Percentiles rank a stretch among this genome's conserved stretches.
phyloP scores from a whole-genome alignment of 176 grass and related monocot species.

The Melocanna baccifera region DNA sequence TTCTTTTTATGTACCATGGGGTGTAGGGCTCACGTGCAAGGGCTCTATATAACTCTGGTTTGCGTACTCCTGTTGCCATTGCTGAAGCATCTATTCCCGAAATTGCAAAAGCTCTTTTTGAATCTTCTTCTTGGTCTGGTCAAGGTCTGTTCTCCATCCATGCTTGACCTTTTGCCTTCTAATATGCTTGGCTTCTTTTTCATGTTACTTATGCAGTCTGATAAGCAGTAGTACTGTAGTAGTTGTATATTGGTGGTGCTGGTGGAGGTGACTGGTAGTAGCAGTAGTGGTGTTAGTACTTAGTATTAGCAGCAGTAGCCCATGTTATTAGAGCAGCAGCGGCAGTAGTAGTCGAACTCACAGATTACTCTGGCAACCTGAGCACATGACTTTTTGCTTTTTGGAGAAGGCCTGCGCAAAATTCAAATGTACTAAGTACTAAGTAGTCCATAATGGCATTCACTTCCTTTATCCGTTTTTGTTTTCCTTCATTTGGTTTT shows the following conservation, averaged over 20 bases:
- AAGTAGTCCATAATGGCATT: not conserved
- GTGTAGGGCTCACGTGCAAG: slow-evolving; percentile 84
- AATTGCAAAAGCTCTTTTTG: slow-evolving; percentile 83
- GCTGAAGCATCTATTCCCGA: slow-evolving; percentile 90
- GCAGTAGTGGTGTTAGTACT: not conserved
- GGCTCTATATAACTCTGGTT: slow-evolving; percentile 84
- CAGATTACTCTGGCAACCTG: not conserved
- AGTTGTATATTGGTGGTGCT: slow-evolving; percentile 1
- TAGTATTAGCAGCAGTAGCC: not conserved
- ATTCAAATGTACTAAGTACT: not conserved
- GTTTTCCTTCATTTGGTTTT: not conserved
- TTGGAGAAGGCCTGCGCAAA: not conserved
- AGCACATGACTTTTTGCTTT: not conserved
- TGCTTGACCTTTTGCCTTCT: slow-evolving; percentile 11
- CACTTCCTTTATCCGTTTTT: not conserved
- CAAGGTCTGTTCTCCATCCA: slow-evolving; percentile 48
- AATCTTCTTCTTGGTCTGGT: slow-evolving; percentile 66
- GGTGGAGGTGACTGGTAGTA: not conserved
- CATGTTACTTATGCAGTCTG: not conserved
- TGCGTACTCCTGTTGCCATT: slow-evolving; percentile 73
- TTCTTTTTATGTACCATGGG: slow-evolving; percentile 8
- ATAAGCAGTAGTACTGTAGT: not conserved
- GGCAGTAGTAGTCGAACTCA: not conserved
- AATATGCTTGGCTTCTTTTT: not conserved
- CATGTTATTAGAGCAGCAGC: not conserved